Conservation (phyloP, 2,329 filamentous ascomycete species). For the Claviceps pusilla region DNA sequence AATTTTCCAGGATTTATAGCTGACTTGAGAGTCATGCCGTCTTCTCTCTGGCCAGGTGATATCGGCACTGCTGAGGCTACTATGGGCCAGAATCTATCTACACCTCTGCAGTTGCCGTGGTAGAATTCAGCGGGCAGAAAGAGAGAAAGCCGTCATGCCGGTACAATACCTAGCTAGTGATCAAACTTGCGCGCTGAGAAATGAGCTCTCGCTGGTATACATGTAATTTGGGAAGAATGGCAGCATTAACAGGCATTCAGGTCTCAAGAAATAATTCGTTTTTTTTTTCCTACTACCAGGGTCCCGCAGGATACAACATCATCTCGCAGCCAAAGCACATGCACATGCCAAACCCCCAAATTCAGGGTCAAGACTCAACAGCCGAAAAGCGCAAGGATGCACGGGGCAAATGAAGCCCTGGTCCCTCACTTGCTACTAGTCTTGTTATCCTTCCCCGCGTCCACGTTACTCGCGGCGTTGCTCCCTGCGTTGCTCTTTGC, state of each 20-base stretch:
- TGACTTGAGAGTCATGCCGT: background rate
- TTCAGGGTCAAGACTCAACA: background rate
- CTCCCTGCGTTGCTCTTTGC: too few species aligned
- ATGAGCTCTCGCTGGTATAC: too few species aligned
- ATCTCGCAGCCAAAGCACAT: too few species aligned
- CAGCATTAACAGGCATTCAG: too few species aligned
- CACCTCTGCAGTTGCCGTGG: slow-evolving; percentile 53
- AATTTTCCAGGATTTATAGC: background rate
- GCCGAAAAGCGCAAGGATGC: background rate
- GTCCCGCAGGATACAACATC: too few species aligned
- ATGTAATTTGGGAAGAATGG: too few species aligned
- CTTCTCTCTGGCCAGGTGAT: slow-evolving; percentile 30
- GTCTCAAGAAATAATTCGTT: too few species aligned
- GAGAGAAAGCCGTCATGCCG: too few species aligned
- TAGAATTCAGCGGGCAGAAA: slow-evolving; percentile 16
- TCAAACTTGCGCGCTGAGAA: background rate
- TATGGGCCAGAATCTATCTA: slow-evolving; percentile 45
- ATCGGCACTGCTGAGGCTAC: slow-evolving; percentile 53
- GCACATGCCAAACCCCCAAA: too few species aligned
- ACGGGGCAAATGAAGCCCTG: background rate
- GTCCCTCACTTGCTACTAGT: background rate
- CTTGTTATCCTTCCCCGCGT: background rate
- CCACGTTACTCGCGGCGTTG: background rate
- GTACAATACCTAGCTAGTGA: too few species aligned
- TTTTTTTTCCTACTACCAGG: too few species aligned